Evolutionary conservation across 2,329 filamentous ascomycete genomes (phyloP).

Genomic region (Aspergillus vadensis): DNA sequence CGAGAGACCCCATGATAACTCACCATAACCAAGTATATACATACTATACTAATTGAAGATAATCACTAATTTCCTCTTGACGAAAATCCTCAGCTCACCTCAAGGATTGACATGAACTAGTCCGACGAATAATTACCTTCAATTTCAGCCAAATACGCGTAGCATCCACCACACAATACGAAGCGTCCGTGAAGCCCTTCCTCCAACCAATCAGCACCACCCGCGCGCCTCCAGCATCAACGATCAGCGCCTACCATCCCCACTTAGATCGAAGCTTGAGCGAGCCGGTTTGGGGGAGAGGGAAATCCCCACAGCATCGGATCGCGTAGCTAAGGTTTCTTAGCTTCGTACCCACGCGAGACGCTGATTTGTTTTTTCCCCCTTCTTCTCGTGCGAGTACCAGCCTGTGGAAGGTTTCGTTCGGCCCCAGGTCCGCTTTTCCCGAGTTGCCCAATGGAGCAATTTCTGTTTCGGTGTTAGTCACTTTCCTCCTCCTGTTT

Average conservation of each 20-base stretch:
- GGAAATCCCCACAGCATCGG: neutral
- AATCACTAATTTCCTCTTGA: neutral
- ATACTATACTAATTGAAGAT: neutral
- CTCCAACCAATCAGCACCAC: neutral
- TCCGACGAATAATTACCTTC: neutral
- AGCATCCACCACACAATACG: neutral
- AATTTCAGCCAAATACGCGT: neutral
- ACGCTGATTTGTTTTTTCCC: too few relatives aligned
- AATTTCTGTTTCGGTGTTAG: constrained; percentile 2
- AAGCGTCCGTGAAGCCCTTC: neutral
- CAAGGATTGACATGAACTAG: neutral
- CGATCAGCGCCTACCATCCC: neutral
- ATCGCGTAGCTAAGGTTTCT: neutral
- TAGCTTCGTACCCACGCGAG: neutral
- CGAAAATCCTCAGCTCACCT: neutral
- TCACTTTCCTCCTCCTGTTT: too few relatives aligned
- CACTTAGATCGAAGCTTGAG: constrained; percentile 1
- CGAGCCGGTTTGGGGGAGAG: neutral
- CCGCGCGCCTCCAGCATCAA: neutral
- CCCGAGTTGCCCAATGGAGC: neutral
- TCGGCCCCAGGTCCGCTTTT: constrained; percentile 3
- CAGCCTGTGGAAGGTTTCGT: neutral
- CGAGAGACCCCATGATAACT: neutral
- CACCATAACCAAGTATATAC: neutral
- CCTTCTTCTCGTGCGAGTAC: neutral